phyloP scores from a whole-genome alignment of 371 early-diverging fungal genomes.

The Gilbertella persicaria region DNA sequence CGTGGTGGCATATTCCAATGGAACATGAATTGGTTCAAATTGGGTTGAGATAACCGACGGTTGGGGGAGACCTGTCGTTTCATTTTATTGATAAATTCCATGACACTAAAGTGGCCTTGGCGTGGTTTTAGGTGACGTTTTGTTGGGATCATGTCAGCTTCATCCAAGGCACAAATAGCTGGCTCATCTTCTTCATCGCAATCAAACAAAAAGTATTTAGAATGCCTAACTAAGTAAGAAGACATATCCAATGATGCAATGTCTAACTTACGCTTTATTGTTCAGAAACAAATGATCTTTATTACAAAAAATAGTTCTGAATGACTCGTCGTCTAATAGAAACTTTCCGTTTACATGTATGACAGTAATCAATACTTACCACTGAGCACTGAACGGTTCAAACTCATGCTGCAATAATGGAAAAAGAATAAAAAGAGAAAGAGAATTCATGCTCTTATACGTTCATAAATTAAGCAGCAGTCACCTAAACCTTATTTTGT shows the following conservation, averaged over 20 bases:
- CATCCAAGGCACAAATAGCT: no score
- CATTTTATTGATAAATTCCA: constrained; percentile 18
- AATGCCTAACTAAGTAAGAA: background rate
- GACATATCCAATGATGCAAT: no score
- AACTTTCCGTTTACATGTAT: background rate
- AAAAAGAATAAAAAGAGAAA: background rate
- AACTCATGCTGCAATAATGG: background rate
- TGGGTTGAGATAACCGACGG: constrained; percentile 15
- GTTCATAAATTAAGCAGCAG: no score
- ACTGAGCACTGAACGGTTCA: background rate
- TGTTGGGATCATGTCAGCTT: no score
- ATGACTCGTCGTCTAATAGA: background rate
- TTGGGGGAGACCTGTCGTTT: background rate
- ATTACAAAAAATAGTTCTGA: background rate
- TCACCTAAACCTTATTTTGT: no score
- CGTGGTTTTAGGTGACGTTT: background rate
- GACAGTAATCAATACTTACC: no score
- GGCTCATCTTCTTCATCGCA: background rate
- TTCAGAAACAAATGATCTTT: background rate
- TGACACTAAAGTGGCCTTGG: background rate
- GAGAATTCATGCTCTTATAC: background rate
- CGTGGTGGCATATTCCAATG: background rate
- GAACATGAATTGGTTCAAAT: constrained; percentile 1
- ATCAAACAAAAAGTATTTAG: background rate
- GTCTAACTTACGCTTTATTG: background rate